phyloP scores from a whole-genome alignment of 2,329 filamentous ascomycete species.

The Colletotrichum sp. region DNA sequence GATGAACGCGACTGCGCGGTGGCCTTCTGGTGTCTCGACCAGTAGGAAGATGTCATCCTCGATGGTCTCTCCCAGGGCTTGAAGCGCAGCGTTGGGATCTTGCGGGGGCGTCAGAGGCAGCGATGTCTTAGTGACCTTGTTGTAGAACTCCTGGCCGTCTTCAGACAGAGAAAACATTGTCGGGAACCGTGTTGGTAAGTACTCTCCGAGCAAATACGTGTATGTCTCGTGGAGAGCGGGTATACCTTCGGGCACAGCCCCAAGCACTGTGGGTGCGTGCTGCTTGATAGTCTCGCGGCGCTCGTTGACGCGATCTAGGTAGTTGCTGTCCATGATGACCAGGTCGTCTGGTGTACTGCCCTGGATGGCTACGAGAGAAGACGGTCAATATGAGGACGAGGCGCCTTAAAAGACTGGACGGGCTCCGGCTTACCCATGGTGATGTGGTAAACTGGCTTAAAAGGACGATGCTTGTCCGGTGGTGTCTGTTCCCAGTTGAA shows the following conservation, averaged over 20 bases:
- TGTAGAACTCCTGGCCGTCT: slow-evolving; percentile 38
- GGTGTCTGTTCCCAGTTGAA: slow-evolving; percentile 46
- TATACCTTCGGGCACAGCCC: slow-evolving; percentile 43
- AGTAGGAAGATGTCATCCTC: slow-evolving; percentile 62
- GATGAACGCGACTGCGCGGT: slow-evolving; percentile 51
- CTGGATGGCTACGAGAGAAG: slow-evolving; percentile 40
- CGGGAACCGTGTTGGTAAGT: slow-evolving; percentile 55
- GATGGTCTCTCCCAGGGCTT: slow-evolving; percentile 52
- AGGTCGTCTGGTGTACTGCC: slow-evolving; percentile 51
- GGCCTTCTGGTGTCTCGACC: slow-evolving; percentile 43
- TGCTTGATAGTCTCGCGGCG: slow-evolving; percentile 43
- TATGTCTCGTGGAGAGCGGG: slow-evolving; percentile 54
- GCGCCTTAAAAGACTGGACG: background rate
- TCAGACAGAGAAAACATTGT: slow-evolving; percentile 47
- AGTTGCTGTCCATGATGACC: slow-evolving; percentile 57
- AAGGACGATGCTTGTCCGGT: slow-evolving; percentile 49
- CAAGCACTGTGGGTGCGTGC: slow-evolving; percentile 46
- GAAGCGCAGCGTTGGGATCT: slow-evolving; percentile 39
- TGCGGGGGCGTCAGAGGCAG: slow-evolving; percentile 32
- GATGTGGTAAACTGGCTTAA: slow-evolving; percentile 58
- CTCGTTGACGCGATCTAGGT: slow-evolving; percentile 46
- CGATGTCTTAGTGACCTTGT: slow-evolving; percentile 39
- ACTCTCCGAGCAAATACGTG: slow-evolving; percentile 47
- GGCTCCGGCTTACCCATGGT: slow-evolving; percentile 51
- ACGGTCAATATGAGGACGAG: background rate